phyloP scores from a whole-genome alignment of 2,329 filamentous ascomycete genomes.

The Dactylellina sp. region DNA sequence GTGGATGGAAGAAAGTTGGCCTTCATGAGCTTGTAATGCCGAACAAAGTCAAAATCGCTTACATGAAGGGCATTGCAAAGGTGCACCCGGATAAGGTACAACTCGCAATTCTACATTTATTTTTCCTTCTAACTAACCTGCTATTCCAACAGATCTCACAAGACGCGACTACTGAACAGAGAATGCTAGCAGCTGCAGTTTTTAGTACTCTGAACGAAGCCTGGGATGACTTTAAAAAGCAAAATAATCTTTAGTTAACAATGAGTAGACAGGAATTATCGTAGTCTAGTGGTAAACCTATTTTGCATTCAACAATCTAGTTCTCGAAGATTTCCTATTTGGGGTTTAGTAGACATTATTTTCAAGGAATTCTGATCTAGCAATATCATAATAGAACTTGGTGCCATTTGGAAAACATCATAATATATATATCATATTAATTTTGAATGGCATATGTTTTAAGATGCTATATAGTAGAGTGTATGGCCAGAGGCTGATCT shows the following conservation, averaged over 20 bases:
- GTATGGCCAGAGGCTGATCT: no score
- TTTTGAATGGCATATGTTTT: no score
- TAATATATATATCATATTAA: no score
- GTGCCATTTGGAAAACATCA: no score
- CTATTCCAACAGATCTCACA: slow-evolving; percentile 70
- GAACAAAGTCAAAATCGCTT: slow-evolving; percentile 94
- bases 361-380: no score
- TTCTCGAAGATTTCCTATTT: no score
- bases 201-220: slow-evolving; percentile 78
- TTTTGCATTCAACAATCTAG: no score
- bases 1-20: slow-evolving; percentile 96
- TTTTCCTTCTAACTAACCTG: background rate
- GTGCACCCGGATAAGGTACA: slow-evolving; percentile 98
- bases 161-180: slow-evolving; percentile 74
- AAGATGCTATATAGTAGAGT: no score
- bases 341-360: no score
- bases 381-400: no score
- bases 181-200: slow-evolving; percentile 74
- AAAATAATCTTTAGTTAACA: slow-evolving; percentile 69
- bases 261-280: no score
- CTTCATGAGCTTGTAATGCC: slow-evolving; percentile 92
- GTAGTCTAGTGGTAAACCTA: no score
- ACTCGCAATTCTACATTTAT: slow-evolving; percentile 54
- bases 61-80: slow-evolving; percentile 99
- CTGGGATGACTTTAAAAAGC: slow-evolving; percentile 78